These are phyloP conservation scores for Ceriops tagal DNA, from an alignment of 345 rosid species.

Conservation along the genomic window DNA sequence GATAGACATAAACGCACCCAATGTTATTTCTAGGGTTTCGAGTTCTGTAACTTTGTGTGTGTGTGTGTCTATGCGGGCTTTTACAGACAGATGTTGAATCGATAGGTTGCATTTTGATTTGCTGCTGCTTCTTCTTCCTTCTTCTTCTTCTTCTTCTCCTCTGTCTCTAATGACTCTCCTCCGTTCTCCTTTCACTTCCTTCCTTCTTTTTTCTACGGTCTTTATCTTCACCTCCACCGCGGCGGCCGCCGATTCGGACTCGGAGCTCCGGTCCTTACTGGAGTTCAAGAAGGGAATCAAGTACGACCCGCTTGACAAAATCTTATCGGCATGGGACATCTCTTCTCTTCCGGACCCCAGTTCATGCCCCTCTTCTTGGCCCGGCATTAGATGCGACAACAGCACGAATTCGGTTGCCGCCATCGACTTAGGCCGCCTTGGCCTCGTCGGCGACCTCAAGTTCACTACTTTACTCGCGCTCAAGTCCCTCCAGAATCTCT, in stretches of 20 bases:
- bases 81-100: too few species aligned
- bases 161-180: neutral
- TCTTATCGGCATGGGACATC: constrained; percentile 42
- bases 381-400: constrained; percentile 66
- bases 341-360: constrained; percentile 30
- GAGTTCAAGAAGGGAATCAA: constrained; percentile 89
- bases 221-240: neutral
- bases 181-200: neutral
- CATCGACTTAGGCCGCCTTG: constrained; percentile 53
- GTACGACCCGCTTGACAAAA: constrained; percentile 39
- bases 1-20: neutral
- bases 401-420: constrained; percentile 42
- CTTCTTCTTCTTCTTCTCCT: neutral
- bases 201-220: neutral
- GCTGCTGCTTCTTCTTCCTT: neutral
- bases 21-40: neutral
- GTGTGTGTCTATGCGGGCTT: neutral
- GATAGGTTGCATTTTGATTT: too few species aligned
- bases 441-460: constrained; percentile 73
- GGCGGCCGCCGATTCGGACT: constrained; percentile 18
- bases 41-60: neutral
- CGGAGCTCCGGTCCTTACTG: constrained; percentile 61
- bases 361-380: constrained; percentile 55
- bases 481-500: constrained; percentile 53
- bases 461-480: constrained; percentile 56